These are phyloP conservation scores for Colletotrichum eleusines DNA, from an alignment of 2,329 filamentous ascomycete genomes.

Conservation along the genomic window DNA sequence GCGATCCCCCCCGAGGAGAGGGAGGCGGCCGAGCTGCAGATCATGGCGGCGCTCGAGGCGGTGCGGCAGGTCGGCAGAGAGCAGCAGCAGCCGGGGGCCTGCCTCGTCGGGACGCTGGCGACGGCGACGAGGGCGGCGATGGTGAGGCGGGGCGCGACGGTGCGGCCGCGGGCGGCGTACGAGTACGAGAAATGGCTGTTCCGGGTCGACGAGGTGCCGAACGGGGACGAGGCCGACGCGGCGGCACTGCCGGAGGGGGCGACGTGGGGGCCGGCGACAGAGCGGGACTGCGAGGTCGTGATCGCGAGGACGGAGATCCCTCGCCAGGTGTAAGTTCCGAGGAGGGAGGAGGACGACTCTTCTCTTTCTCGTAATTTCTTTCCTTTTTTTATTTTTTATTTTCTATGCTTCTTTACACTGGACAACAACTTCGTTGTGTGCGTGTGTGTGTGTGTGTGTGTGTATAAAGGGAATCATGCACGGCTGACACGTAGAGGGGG, in stretches of 20 bases:
- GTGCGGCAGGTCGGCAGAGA: slow-evolving; percentile 46
- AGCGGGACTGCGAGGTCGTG: slow-evolving; percentile 68
- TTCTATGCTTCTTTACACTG: too few species aligned
- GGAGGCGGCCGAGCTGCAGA: slow-evolving; percentile 49
- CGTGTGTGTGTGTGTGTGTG: too few species aligned
- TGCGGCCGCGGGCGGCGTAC: slow-evolving; percentile 47
- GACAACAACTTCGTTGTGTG: too few species aligned
- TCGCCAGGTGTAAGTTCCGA: slow-evolving; percentile 60
- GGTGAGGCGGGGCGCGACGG: slow-evolving; percentile 31
- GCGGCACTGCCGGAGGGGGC: slow-evolving; percentile 59
- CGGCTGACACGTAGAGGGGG: slow-evolving; percentile 12
- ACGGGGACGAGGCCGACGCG: slow-evolving; percentile 16
- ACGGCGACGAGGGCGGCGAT: slow-evolving; percentile 45
- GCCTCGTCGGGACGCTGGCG: slow-evolving; percentile 54
- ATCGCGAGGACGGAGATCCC: slow-evolving; percentile 67
- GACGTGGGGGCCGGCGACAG: slow-evolving; percentile 65
- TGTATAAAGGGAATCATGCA: too few species aligned
- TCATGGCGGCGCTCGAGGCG: slow-evolving; percentile 49
- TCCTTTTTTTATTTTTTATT: too few species aligned
- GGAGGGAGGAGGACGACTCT: not conserved
- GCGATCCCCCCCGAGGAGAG: not conserved
- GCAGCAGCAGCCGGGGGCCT: slow-evolving; percentile 46
- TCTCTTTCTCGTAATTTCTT: too few species aligned
- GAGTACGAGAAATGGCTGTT: slow-evolving; percentile 71
- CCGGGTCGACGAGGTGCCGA: slow-evolving; percentile 58